phyloP scores from a whole-genome alignment of 441 rosid species.

The Pelargonium citronellum region DNA sequence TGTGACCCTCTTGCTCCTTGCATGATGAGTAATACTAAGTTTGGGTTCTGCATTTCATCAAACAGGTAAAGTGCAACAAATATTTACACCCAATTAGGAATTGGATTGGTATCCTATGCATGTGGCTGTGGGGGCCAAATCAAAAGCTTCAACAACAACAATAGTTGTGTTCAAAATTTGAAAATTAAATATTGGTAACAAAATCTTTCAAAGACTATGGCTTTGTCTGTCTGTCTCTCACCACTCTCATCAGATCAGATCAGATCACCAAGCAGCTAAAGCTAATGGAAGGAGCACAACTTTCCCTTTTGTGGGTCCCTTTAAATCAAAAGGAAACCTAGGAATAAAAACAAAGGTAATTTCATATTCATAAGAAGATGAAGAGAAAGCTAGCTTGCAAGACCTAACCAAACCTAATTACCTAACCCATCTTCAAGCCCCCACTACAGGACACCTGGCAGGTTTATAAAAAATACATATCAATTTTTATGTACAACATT shows the following conservation, averaged over 20 bases:
- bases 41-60: slow-evolving; percentile 3
- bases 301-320: neutral
- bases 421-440: neutral
- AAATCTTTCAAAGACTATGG: neutral
- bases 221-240: neutral
- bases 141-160: neutral
- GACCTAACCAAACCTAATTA: neutral
- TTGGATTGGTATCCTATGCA: slow-evolving; percentile 3
- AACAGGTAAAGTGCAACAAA: neutral
- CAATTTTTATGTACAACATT: neutral
- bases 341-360: neutral
- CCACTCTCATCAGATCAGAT: neutral
- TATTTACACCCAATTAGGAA: neutral
- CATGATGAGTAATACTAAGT: slow-evolving; percentile 4
- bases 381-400: neutral
- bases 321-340: neutral
- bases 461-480: neutral
- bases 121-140: slow-evolving; percentile 2
- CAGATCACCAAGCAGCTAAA: neutral
- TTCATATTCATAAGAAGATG: neutral
- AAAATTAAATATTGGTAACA: neutral
- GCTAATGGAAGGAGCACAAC: neutral
- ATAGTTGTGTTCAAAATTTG: neutral
- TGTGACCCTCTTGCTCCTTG: neutral
- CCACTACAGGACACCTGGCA: neutral